These are phyloP conservation scores for Cryptococcus sp. DNA, from an alignment of 1,284 basidiomycete genomes.

Conservation along the genomic window DNA sequence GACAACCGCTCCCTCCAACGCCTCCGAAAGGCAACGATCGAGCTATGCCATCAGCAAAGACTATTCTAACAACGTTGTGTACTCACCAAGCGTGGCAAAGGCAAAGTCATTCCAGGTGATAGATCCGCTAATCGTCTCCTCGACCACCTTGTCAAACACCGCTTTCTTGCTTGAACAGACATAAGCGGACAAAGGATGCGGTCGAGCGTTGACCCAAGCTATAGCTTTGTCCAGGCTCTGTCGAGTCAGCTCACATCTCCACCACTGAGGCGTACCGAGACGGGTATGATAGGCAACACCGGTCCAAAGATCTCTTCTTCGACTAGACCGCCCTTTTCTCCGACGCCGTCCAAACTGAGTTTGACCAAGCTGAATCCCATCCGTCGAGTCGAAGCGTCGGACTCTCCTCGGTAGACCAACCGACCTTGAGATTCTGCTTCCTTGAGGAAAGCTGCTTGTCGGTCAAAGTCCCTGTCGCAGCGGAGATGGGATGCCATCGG, in stretches of 20 bases:
- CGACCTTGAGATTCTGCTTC: constrained; percentile 58
- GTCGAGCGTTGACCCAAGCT: constrained; percentile 56
- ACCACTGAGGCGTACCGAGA: constrained; percentile 50
- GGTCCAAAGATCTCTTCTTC: constrained; percentile 70
- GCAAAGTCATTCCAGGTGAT: constrained; percentile 45
- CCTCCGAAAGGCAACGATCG: constrained; percentile 44
- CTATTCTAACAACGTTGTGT: background rate
- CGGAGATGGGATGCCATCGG: constrained; percentile 52
- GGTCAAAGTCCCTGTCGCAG: constrained; percentile 52
- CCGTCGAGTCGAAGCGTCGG: constrained; percentile 51
- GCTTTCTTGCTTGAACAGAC: constrained; percentile 37
- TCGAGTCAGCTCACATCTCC: background rate
- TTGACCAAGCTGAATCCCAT: constrained; percentile 51
- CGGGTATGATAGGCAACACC: constrained; percentile 67
- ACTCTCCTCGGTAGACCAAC: constrained; percentile 64
- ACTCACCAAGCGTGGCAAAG: constrained; percentile 29
- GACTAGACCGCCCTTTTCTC: constrained; percentile 60
- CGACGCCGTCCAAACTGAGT: constrained; percentile 52
- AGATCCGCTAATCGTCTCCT: constrained; percentile 39
- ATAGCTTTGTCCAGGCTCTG: constrained; percentile 65
- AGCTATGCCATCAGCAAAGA: constrained; percentile 11
- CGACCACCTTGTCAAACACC: constrained; percentile 36
- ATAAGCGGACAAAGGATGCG: constrained; percentile 42
- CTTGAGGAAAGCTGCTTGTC: constrained; percentile 61
- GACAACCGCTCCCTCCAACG: constrained; percentile 44